A percentile compares a stretch with the other conserved stretches of the same genome.
phyloP scores from a whole-genome alignment of 768 basidiomycete species.

The Lactifluus rugatus region DNA sequence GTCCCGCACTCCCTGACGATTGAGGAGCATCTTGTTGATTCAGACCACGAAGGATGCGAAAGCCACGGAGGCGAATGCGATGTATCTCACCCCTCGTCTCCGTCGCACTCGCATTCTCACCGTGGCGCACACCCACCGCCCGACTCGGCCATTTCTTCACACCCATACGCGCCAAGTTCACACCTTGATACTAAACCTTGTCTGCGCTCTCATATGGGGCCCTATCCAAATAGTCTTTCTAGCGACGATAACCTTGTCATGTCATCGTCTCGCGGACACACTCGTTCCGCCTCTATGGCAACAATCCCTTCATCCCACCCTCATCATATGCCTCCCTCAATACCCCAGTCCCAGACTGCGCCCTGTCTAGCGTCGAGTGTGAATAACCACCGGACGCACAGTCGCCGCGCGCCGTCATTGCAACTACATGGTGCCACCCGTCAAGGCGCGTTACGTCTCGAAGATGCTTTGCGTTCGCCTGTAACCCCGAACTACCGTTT shows the following conservation, averaged over 20 bases:
- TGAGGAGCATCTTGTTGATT: constrained; percentile 2
- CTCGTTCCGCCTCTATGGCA: constrained; percentile 20
- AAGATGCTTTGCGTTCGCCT: constrained; percentile 35
- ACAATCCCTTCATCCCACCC: constrained; percentile 16
- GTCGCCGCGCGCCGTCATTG: constrained; percentile 16
- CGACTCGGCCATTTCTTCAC: not conserved
- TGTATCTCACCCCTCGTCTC: constrained; percentile 18
- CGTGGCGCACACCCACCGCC: constrained; percentile 20
- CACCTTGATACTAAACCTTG: not conserved
- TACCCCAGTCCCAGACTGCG: constrained; percentile 18
- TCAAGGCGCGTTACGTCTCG: not conserved
- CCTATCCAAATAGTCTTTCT: constrained; percentile 23
- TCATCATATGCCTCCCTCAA: constrained; percentile 21
- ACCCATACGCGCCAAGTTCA: not conserved
- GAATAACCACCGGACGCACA: not conserved
- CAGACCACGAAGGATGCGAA: constrained; percentile 18
- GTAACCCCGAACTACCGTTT: constrained; percentile 58
- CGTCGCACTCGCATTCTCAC: constrained; percentile 16
- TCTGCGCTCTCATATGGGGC: constrained; percentile 22
- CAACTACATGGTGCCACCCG: constrained; percentile 8
- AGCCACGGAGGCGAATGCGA: constrained; percentile 19
- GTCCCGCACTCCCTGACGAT: constrained; percentile 3
- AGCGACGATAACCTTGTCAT: constrained; percentile 1
- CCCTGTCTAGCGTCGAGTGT: constrained; percentile 1
- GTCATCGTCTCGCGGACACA: constrained; percentile 19